Percentiles rank a stretch among this genome's conserved stretches.
phyloP scores from a whole-genome alignment of 371 early-diverging fungal genomes.

The Furculomyces boomerangus region DNA sequence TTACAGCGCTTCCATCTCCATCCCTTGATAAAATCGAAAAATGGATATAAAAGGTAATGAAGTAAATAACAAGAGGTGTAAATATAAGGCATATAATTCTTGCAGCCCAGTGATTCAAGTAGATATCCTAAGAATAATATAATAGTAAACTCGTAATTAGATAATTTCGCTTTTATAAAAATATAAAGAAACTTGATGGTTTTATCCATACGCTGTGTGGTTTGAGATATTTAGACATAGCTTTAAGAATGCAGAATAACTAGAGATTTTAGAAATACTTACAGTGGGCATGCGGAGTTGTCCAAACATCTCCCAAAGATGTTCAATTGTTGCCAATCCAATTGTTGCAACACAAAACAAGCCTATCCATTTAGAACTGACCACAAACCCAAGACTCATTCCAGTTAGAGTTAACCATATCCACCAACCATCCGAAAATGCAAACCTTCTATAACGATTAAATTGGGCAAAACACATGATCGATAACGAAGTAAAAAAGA shows the following conservation, averaged over 20 bases:
- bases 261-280: constrained; percentile 8
- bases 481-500: constrained; percentile 77
- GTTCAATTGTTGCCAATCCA: constrained; percentile 86
- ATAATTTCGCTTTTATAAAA: not conserved
- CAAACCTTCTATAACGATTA: constrained; percentile 44
- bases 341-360: constrained; percentile 89
- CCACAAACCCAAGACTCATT: constrained; percentile 70
- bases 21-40: constrained; percentile 73
- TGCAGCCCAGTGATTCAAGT: constrained; percentile 58
- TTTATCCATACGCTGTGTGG: too few relatives aligned
- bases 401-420: constrained; percentile 80
- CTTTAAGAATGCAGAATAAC: not conserved
- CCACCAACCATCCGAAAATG: constrained; percentile 77
- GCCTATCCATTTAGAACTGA: constrained; percentile 99
- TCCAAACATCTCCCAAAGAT: constrained; percentile 85
- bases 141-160: not conserved
- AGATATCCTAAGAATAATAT: not conserved
- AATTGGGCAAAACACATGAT: constrained; percentile 59
- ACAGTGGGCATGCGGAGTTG: constrained; percentile 53
- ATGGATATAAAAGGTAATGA: constrained; percentile 78
- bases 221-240: too few relatives aligned
- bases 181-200: not conserved
- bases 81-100: constrained; percentile 67
- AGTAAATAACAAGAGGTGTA: constrained; percentile 75
- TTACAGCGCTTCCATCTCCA: constrained; percentile 92